Percentiles rank a stretch among this genome's conserved stretches.
These are phyloP conservation scores for Beauveria sp. DNA, from an alignment of 2,329 filamentous ascomycete genomes.

Conservation along the genomic window DNA sequence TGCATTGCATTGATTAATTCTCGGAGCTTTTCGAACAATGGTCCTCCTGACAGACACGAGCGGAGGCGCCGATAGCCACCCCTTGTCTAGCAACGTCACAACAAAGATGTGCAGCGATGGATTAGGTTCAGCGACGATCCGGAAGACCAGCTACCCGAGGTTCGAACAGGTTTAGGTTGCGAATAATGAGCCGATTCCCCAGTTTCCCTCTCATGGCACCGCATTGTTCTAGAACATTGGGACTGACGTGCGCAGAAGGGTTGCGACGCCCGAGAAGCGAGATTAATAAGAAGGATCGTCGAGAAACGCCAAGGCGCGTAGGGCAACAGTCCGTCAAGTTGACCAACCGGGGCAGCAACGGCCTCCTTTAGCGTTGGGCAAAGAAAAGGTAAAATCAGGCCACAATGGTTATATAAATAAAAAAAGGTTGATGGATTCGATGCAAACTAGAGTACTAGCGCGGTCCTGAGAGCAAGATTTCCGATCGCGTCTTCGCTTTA, in stretches of 20 bases:
- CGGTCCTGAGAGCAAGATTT: no score
- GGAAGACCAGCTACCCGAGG: not conserved
- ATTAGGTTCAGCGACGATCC: not conserved
- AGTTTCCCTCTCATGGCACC: no score
- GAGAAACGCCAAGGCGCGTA: not conserved
- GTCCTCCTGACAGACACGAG: not conserved
- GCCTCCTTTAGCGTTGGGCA: no score
- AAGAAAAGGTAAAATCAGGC: no score
- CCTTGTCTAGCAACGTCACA: not conserved
- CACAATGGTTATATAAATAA: no score
- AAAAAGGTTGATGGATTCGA: no score
- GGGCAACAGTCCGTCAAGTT: not conserved
- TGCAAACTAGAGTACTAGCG: no score
- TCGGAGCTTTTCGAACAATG: no score
- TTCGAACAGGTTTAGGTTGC: not conserved
- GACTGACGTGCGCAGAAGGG: not conserved
- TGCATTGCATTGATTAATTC: no score
- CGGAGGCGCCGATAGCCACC: not conserved
- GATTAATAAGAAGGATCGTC: not conserved
- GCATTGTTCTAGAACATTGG: not conserved
- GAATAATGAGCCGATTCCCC: not conserved
- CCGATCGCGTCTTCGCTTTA: no score
- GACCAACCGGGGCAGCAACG: not conserved
- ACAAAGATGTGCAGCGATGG: not conserved
- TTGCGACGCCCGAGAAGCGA: not conserved